Conservation (phyloP, 805 yeast species). For the Kuraishia hungarica region DNA sequence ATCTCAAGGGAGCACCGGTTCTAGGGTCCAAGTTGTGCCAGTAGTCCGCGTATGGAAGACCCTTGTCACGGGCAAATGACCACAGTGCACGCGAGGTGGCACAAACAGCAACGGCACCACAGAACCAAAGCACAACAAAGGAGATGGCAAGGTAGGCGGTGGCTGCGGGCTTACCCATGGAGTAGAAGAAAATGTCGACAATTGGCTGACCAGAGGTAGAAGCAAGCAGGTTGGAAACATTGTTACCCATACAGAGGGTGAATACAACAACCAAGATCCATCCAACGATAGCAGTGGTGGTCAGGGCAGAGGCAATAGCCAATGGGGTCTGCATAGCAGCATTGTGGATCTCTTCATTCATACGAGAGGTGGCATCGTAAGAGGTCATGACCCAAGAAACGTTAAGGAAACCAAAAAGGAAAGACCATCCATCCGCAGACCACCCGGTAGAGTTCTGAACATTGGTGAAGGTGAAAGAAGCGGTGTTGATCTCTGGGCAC, state of each 20-base stretch:
- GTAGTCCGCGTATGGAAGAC: slow-evolving; percentile 36
- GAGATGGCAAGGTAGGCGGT: slow-evolving; percentile 40
- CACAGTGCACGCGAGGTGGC: slow-evolving; percentile 45
- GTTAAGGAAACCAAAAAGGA: slow-evolving; percentile 47
- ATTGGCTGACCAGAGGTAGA: slow-evolving; percentile 37
- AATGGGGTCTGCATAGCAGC: slow-evolving; percentile 49
- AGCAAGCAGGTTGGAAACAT: slow-evolving; percentile 23
- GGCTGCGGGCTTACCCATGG: slow-evolving; percentile 46
- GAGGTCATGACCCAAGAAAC: slow-evolving; percentile 54
- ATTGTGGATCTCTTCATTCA: slow-evolving; percentile 45
- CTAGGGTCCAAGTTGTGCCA: slow-evolving; percentile 30
- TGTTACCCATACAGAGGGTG: slow-evolving; percentile 35
- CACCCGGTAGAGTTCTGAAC: slow-evolving; percentile 42
- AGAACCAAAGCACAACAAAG: slow-evolving; percentile 41
- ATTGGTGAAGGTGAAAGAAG: slow-evolving; percentile 36
- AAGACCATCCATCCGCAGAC: slow-evolving; percentile 46
- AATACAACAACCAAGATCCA: slow-evolving; percentile 40
- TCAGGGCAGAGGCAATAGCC: slow-evolving; percentile 48
- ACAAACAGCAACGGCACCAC: slow-evolving; percentile 42
- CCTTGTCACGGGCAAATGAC: slow-evolving; percentile 50
- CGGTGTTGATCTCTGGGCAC: slow-evolving; percentile 37
- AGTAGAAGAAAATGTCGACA: slow-evolving; percentile 40
- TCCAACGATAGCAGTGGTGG: slow-evolving; percentile 40
- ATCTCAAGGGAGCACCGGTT: slow-evolving; percentile 33
- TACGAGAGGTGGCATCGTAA: slow-evolving; percentile 46